phyloP scores from a whole-genome alignment of 495 filamentous ascomycete species.

The Parmelia sp. region DNA sequence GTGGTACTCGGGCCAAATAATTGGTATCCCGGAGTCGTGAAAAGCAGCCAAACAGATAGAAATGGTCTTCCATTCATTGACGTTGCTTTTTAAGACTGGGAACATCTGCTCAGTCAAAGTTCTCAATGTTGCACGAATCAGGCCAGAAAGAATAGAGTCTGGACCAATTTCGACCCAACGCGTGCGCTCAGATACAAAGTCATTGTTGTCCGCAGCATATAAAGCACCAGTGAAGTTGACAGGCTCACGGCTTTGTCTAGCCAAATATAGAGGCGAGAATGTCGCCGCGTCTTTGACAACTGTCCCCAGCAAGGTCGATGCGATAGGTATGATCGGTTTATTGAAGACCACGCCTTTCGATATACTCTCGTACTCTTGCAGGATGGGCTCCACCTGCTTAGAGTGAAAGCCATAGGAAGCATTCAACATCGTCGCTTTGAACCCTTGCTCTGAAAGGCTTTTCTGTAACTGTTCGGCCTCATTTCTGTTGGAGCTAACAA shows the following conservation, averaged over 20 bases:
- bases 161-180: constrained; percentile 52
- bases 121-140: constrained; percentile 53
- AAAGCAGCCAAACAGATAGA: constrained; percentile 45
- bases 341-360: constrained; percentile 55
- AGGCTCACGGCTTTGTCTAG: constrained; percentile 22
- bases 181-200: constrained; percentile 40
- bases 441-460: not conserved
- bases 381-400: constrained; percentile 66
- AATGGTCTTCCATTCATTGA: constrained; percentile 50
- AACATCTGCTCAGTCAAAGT: not conserved
- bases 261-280: constrained; percentile 38
- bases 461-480: constrained; percentile 10
- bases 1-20: constrained; percentile 61
- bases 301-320: constrained; percentile 62
- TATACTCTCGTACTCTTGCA: constrained; percentile 56
- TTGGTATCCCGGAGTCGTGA: constrained; percentile 49
- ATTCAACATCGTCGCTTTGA: constrained; percentile 35
- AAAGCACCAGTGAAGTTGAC: constrained; percentile 25
- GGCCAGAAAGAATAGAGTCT: constrained; percentile 49
- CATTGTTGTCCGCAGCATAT: constrained; percentile 37
- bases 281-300: constrained; percentile 48
- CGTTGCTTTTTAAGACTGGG: constrained; percentile 28
- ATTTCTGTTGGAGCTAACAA: constrained; percentile 25
- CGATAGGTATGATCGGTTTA: constrained; percentile 53
- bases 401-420: constrained; percentile 79